Percentiles rank a stretch among this genome's conserved stretches.
These are phyloP conservation scores for Candida glucosophila DNA, from an alignment of 1,139 yeast species.

Conservation along the genomic window DNA sequence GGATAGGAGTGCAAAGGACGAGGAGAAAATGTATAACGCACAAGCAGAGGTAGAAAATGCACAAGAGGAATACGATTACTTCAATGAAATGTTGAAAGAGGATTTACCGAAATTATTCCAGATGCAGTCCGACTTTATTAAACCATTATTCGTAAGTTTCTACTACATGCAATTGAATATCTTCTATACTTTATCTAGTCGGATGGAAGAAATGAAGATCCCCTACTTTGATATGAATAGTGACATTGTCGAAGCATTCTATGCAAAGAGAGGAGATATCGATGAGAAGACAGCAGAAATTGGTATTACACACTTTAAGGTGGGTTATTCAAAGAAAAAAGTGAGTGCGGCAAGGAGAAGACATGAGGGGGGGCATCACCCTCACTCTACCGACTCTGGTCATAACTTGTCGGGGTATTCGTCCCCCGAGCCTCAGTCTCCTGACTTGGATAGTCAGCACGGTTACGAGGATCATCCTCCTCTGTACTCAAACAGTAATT, in stretches of 20 bases:
- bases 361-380: slow-evolving; percentile 42
- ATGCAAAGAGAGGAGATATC: slow-evolving; percentile 76
- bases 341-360: slow-evolving; percentile 75
- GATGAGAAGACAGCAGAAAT: slow-evolving; percentile 85
- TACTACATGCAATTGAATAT: slow-evolving; percentile 97
- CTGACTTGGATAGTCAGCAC: slow-evolving; percentile 7
- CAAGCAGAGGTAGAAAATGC: slow-evolving; percentile 89
- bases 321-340: slow-evolving; percentile 80
- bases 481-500: slow-evolving; percentile 3
- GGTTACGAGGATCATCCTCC: slow-evolving; percentile 1
- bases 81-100: slow-evolving; percentile 84
- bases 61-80: slow-evolving; percentile 91
- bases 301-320: slow-evolving; percentile 79
- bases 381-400: slow-evolving; percentile 16
- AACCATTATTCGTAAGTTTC: slow-evolving; percentile 86
- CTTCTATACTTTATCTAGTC: slow-evolving; percentile 80
- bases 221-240: slow-evolving; percentile 85
- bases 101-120: slow-evolving; percentile 83
- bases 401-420: slow-evolving; percentile 22
- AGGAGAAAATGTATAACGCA: slow-evolving; percentile 78
- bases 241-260: slow-evolving; percentile 77
- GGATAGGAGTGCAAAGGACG: slow-evolving; percentile 80
- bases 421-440: slow-evolving; percentile 14
- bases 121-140: slow-evolving; percentile 85
- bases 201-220: slow-evolving; percentile 93